A percentile compares a stretch with the other conserved stretches of the same genome.
These are phyloP conservation scores for Crithidia brevicula DNA, from an alignment of 208 protist species.

Conservation along the genomic window DNA sequence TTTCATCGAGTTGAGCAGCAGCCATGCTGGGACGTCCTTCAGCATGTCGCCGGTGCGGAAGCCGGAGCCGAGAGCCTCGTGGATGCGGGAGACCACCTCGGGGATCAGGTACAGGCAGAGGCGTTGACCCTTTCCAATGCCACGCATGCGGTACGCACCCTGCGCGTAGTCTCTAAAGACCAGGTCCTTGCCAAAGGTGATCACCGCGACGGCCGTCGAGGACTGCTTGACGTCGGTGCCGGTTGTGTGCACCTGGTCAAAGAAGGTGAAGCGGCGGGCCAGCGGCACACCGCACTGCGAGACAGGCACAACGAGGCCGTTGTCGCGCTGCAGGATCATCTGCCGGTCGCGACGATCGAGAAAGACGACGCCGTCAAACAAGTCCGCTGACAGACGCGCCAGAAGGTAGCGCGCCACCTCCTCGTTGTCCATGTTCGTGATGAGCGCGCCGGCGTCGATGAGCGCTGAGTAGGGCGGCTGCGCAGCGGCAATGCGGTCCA, in stretches of 20 bases:
- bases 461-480: constrained; percentile 90
- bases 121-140: constrained; percentile 92
- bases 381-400: constrained; percentile 47
- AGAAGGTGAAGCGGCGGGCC: constrained; percentile 93
- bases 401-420: constrained; percentile 92
- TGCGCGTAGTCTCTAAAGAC: constrained; percentile 96
- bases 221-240: constrained; percentile 96
- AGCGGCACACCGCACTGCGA: constrained; percentile 94
- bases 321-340: constrained; percentile 92
- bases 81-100: constrained; percentile 85
- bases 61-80: constrained; percentile 49
- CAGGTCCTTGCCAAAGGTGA: constrained; percentile 97
- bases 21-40: constrained; percentile 87
- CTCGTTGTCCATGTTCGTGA: constrained; percentile 96
- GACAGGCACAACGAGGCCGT: constrained; percentile 79
- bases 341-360: constrained; percentile 93
- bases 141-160: constrained; percentile 93
- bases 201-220: constrained; percentile 87
- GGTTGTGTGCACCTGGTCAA: constrained; percentile 96
- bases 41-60: constrained; percentile 59
- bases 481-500: constrained; percentile 87
- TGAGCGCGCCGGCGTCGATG: constrained; percentile 96
- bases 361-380: constrained; percentile 96
- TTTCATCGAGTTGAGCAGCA: constrained; percentile 90
- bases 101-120: constrained; percentile 94